These are phyloP conservation scores for Chalciporus pseudorubinellus DNA, from an alignment of 768 basidiomycete genomes.

Conservation along the genomic window DNA sequence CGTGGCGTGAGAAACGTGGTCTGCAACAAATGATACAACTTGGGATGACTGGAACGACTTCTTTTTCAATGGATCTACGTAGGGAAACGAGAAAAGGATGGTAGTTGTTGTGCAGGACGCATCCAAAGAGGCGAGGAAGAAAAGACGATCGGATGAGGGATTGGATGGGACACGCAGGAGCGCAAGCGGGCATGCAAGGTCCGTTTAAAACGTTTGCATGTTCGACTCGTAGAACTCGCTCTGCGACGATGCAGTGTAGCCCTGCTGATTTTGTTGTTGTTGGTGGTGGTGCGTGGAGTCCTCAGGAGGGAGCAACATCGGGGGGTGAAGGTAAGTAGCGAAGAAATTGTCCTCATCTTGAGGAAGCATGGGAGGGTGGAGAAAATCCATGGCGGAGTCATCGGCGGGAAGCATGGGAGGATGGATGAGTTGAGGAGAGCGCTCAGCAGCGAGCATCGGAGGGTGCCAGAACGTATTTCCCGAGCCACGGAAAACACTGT, in stretches of 20 bases:
- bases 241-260: constrained; percentile 16
- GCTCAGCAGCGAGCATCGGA: constrained; percentile 62
- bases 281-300: constrained; percentile 27
- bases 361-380: constrained; percentile 61
- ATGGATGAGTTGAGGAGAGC: constrained; percentile 59
- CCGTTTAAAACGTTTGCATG: constrained; percentile 33
- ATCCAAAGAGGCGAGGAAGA: neutral
- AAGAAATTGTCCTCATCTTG: constrained; percentile 65
- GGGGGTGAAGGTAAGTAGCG: constrained; percentile 52
- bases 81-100: neutral
- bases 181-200: neutral
- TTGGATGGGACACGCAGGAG: neutral
- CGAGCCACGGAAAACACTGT: constrained; percentile 53
- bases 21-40: neutral
- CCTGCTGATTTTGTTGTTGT: constrained; percentile 22
- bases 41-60: neutral
- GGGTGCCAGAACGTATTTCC: constrained; percentile 74
- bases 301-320: constrained; percentile 48
- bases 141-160: neutral
- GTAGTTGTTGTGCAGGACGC: neutral
- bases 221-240: constrained; percentile 35
- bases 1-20: neutral
- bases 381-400: constrained; percentile 70
- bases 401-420: constrained; percentile 67
- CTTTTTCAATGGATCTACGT: neutral